A percentile compares a stretch with the other conserved stretches of the same genome.
Conservation (phyloP, 1,139 yeast genomes). For the Hemisphaericaspora xylofermentans region DNA sequence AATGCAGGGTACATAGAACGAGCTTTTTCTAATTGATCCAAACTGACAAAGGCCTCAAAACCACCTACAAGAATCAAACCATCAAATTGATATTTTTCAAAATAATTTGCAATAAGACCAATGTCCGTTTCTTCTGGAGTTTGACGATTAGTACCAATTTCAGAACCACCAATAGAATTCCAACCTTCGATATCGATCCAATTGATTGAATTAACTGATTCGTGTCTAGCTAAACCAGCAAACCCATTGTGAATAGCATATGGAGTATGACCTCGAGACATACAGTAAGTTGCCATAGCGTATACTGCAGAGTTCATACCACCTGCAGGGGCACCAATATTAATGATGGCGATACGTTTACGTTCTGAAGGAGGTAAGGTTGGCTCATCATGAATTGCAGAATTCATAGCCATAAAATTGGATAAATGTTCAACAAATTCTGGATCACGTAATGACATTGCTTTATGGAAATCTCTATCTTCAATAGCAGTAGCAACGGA, state of each 20-base stretch:
- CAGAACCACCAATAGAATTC: conserved; percentile 78
- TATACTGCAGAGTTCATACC: conserved; percentile 78
- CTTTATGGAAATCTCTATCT: conserved; percentile 58
- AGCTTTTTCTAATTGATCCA: conserved; percentile 64
- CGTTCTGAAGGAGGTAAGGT: conserved; percentile 54
- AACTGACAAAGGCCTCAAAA: conserved; percentile 72
- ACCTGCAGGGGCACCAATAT: conserved; percentile 83
- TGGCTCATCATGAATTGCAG: conserved; percentile 62
- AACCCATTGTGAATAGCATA: conserved; percentile 77
- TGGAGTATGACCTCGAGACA: conserved; percentile 73
- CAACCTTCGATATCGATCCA: conserved; percentile 76
- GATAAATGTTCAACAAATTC: conserved; percentile 67
- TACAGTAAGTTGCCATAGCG: conserved; percentile 71
- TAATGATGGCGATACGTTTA: conserved; percentile 67
- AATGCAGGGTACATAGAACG: conserved; percentile 67
- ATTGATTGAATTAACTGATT: conserved; percentile 56
- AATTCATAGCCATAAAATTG: conserved; percentile 60
- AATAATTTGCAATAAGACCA: conserved; percentile 74
- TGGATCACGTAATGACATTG: conserved; percentile 67
- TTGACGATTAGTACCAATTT: conserved; percentile 76
- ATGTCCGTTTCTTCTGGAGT: conserved; percentile 66
- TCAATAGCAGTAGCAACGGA: conserved; percentile 69
- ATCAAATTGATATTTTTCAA: conserved; percentile 69
- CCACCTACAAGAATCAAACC: conserved; percentile 79
- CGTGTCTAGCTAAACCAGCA: conserved; percentile 74